phyloP scores from a whole-genome alignment of 169 alveolate species.

The Cryptosporidium andersoni region DNA sequence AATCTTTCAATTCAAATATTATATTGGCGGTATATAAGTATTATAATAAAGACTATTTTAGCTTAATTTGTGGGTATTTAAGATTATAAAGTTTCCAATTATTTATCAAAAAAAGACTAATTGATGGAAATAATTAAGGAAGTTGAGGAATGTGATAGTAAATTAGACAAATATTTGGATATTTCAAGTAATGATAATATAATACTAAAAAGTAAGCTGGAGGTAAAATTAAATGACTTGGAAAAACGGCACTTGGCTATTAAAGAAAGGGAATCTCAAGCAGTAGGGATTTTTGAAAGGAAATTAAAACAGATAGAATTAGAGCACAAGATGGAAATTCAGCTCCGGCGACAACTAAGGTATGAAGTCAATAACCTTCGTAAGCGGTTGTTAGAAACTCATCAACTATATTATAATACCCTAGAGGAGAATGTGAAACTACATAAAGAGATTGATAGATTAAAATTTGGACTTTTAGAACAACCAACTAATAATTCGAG shows the following conservation, averaged over 20 bases:
- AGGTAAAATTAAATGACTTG: slow-evolving; percentile 56
- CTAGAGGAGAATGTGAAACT: slow-evolving; percentile 50
- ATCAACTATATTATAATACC: slow-evolving; percentile 51
- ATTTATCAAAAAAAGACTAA: too few relatives aligned
- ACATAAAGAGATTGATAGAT: slow-evolving; percentile 28
- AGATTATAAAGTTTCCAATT: too few relatives aligned
- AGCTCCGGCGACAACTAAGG: slow-evolving; percentile 53
- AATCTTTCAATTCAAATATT: too few relatives aligned
- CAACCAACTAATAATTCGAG: background rate
- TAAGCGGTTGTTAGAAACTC: slow-evolving; percentile 34
- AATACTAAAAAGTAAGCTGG: slow-evolving; percentile 39
- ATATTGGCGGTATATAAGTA: too few relatives aligned
- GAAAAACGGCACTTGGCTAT: slow-evolving; percentile 51
- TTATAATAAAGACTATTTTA: too few relatives aligned
- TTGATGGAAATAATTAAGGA: too few relatives aligned
- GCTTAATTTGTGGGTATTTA: background rate
- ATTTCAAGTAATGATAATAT: slow-evolving; percentile 20
- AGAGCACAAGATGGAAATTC: slow-evolving; percentile 56
- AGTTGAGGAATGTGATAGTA: too few relatives aligned
- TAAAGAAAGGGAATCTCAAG: slow-evolving; percentile 63
- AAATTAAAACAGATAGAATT: slow-evolving; percentile 50
- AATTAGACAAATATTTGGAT: slow-evolving; percentile 34
- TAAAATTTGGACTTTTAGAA: background rate
- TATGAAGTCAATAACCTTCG: slow-evolving; percentile 64
- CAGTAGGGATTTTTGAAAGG: slow-evolving; percentile 62